Percentiles rank a stretch among this genome's conserved stretches.
Conservation (phyloP, 768 basidiomycete species). For the Tylopilus sp. region DNA sequence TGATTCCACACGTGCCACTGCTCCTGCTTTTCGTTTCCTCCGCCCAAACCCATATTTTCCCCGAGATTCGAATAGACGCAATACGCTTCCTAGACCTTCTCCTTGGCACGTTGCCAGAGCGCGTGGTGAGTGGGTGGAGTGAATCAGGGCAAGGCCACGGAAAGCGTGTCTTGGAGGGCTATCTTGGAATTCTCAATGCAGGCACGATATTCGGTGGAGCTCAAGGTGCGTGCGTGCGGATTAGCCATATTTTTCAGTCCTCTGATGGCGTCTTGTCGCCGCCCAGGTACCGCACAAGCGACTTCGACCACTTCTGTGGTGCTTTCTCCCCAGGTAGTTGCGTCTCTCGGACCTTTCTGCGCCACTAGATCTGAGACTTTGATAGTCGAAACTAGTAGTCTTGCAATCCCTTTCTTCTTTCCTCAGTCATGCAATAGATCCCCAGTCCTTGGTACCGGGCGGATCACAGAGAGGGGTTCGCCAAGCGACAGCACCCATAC, state of each 20-base stretch:
- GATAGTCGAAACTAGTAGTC: slow-evolving; percentile 75
- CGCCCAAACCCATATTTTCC: slow-evolving; percentile 92
- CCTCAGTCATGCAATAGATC: slow-evolving; percentile 45
- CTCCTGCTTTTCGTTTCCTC: slow-evolving; percentile 86
- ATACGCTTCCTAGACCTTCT: slow-evolving; percentile 75
- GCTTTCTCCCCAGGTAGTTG: slow-evolving; percentile 55
- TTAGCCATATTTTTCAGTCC: neutral
- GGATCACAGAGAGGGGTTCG: slow-evolving; percentile 11
- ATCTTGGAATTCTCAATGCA: slow-evolving; percentile 72
- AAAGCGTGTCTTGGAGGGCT: slow-evolving; percentile 69
- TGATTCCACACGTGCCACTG: slow-evolving; percentile 70
- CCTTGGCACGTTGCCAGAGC: slow-evolving; percentile 63
- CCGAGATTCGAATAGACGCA: slow-evolving; percentile 90
- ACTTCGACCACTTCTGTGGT: slow-evolving; percentile 65
- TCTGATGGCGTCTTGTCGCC: neutral
- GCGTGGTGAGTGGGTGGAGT: slow-evolving; percentile 68
- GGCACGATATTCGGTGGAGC: slow-evolving; percentile 58
- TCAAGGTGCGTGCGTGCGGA: slow-evolving; percentile 40
- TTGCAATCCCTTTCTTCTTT: slow-evolving; percentile 70
- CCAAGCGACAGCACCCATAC: slow-evolving; percentile 26
- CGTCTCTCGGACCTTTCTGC: neutral
- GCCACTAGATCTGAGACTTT: slow-evolving; percentile 7
- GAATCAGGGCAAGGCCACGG: slow-evolving; percentile 50
- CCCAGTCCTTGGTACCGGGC: slow-evolving; percentile 12
- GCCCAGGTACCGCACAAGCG: slow-evolving; percentile 34